Percentiles rank a stretch among this genome's conserved stretches.
These are phyloP conservation scores for Alternaria arborescens DNA, from an alignment of 2,329 filamentous ascomycete species.

Conservation along the genomic window DNA sequence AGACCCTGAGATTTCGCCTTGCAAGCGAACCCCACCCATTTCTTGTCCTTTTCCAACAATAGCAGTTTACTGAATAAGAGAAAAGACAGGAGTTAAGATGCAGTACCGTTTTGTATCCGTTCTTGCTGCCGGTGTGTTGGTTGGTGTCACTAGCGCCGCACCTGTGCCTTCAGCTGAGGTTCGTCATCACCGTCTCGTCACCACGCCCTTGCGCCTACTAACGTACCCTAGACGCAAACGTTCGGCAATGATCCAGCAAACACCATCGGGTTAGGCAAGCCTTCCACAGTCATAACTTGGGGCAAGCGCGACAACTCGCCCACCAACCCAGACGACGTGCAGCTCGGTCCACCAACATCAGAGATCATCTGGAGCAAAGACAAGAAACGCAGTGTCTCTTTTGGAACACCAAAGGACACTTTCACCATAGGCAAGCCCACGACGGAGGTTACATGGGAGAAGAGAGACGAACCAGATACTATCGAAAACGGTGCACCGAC, in stretches of 20 bases:
- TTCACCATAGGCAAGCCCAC: conserved; percentile 10
- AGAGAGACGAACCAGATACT: background rate
- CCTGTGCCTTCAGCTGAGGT: conserved; percentile 37
- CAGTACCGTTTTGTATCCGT: conserved; percentile 40
- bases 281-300: conserved; percentile 28
- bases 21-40: conserved; percentile 9
- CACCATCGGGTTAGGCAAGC: conserved; percentile 27
- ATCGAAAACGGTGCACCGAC: background rate
- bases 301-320: conserved; percentile 13
- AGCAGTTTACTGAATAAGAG: background rate
- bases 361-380: conserved; percentile 33
- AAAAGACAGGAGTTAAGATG: conserved; percentile 18
- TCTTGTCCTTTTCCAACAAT: background rate
- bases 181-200: background rate
- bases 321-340: conserved; percentile 18
- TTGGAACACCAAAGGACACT: conserved; percentile 3
- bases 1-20: conserved; percentile 4
- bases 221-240: conserved; percentile 10
- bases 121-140: conserved; percentile 34
- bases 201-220: background rate
- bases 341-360: conserved; percentile 26
- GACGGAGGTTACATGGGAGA: conserved; percentile 3
- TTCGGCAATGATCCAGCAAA: conserved; percentile 11
- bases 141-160: conserved; percentile 31
- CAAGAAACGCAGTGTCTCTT: background rate